phyloP scores from a whole-genome alignment of 148 eudicot species.

The Bassia scoparia region DNA sequence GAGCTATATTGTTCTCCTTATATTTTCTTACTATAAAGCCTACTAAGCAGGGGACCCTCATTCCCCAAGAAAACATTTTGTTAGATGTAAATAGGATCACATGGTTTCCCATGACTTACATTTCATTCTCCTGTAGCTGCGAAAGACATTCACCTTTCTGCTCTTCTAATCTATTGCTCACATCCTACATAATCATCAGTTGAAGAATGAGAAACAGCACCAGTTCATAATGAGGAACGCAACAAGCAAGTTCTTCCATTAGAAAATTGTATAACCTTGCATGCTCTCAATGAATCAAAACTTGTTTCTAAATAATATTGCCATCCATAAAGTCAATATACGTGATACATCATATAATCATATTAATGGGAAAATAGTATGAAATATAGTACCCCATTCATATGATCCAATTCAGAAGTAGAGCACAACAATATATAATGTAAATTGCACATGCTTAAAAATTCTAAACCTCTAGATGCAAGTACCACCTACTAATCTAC shows the following conservation, averaged over 20 bases:
- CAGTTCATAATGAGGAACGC: neutral
- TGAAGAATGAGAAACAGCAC: conserved; percentile 10
- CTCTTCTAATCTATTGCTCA: conserved; percentile 82
- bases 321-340: neutral
- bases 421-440: neutral
- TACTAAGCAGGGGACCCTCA: neutral
- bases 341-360: too few species aligned
- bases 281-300: neutral
- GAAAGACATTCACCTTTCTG: conserved; percentile 83
- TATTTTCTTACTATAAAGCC: neutral
- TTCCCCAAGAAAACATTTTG: neutral
- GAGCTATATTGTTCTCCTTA: neutral
- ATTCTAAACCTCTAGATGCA: neutral
- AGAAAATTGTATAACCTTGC: neutral
- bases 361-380: neutral
- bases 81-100: neutral
- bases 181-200: conserved; percentile 46
- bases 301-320: too few species aligned
- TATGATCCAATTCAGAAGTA: neutral
- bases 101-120: conserved; percentile 47
- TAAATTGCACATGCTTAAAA: neutral
- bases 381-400: neutral
- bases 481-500: neutral
- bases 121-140: conserved; percentile 92
- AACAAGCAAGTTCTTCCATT: neutral